Evolutionary conservation across 2,329 filamentous ascomycete species (phyloP), one percentile per base, ranked within the genome.

Genomic region (Ceratocystis harringtonii): DNA sequence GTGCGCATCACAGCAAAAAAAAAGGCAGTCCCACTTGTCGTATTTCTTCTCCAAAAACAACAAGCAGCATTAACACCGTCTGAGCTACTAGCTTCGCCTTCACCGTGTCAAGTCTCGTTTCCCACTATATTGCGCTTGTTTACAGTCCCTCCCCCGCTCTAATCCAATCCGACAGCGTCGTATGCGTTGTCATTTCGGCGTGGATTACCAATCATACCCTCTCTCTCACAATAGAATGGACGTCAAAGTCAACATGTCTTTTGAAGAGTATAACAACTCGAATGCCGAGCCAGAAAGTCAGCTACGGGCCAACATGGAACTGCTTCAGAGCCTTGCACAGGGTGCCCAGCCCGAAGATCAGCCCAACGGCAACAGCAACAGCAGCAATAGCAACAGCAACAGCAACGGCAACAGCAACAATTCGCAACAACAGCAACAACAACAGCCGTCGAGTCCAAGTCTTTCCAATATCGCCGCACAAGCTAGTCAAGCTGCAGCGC

Each of bases 241-340:
- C 22, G 19, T 44, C 44, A 65, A 65, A 55, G 30, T 41, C 64
- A 60, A 65, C 28, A 62, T 65, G 64, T 25, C 64, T 2, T 65
- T 61, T 17, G 64, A 45, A 15, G 57, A 65, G 45, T 65, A 65
- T 28, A 55, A 58, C 60, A 65, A 65, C 44, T 50, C 58, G 17
- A 62, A 48, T 17, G n/a, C 43, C 12, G 62, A 43, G 48, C 52
- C 62, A 22, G 62, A 64, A 30, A 57, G 36, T 17, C 62, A 64
- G 50, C 62, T 67, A 43, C 65, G 61, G 28, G 65, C 61, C 61
- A 62, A 66, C 57, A 55, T 66, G 30, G 50, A 66, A 55, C 61
- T 66, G 22, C 65, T 66, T 12, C 65, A 66, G 61, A 66, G 61
- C 32, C 36, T 63, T 58, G 61, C 61, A 28, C 58, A 62, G 28